These are phyloP conservation scores for Bipolaris gigantea DNA, from an alignment of 2,329 filamentous ascomycete genomes.

Conservation along the genomic window DNA sequence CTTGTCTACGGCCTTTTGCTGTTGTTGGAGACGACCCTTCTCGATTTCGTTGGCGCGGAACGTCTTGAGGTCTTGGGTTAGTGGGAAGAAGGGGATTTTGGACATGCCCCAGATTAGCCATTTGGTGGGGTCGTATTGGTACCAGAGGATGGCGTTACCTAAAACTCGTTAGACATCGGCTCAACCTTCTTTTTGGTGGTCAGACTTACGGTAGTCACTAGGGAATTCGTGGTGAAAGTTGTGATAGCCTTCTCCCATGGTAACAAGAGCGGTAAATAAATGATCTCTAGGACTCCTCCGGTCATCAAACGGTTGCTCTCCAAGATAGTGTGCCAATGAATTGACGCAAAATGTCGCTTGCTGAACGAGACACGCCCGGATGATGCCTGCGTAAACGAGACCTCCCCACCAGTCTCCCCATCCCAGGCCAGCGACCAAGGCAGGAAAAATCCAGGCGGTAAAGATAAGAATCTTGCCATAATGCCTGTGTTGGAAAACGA, in stretches of 20 bases:
- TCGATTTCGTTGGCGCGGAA: constrained; percentile 43
- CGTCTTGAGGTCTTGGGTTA: constrained; percentile 44
- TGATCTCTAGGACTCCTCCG: constrained; percentile 44
- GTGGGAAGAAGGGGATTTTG: constrained; percentile 33
- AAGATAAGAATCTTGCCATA: constrained; percentile 49
- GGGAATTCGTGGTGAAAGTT: constrained; percentile 50
- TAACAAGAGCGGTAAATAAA: constrained; percentile 44
- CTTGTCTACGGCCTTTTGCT: constrained; percentile 45
- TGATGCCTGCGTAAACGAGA: constrained; percentile 53
- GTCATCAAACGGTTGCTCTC: constrained; percentile 49
- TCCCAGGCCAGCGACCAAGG: constrained; percentile 49
- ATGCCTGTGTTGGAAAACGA: constrained; percentile 52
- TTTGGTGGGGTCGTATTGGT: constrained; percentile 48
- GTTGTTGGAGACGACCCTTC: constrained; percentile 46
- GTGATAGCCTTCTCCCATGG: constrained; percentile 48
- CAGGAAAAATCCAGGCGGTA: constrained; percentile 49
- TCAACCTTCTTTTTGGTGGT: neutral
- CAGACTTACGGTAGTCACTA: constrained; percentile 32
- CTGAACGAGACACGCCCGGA: constrained; percentile 54
- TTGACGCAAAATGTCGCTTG: constrained; percentile 58
- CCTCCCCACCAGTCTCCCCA: constrained; percentile 55
- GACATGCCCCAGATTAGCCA: constrained; percentile 44
- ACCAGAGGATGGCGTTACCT: constrained; percentile 45
- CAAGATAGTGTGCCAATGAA: constrained; percentile 57
- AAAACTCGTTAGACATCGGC: neutral